Evolutionary conservation across 495 filamentous ascomycete genomes (phyloP), one percentile per base, ranked within the genome.

Genomic region (Cenococcum geophilum): DNA sequence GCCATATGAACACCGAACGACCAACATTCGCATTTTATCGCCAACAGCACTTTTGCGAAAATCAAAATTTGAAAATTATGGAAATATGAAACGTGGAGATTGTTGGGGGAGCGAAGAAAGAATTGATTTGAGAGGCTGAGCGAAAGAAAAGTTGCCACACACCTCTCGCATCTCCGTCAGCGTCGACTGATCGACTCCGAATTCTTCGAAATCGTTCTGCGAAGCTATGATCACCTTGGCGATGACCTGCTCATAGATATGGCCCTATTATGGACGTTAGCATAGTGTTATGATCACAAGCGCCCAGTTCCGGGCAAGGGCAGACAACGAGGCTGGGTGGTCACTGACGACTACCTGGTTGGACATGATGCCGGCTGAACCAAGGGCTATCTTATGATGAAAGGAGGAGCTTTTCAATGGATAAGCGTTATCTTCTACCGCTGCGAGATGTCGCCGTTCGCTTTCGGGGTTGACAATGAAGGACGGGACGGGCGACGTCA

Each of bases 201-300:
- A 88, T 73, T 97, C 93, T 74, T 99, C 95, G 75, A 99, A 97
- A 73, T 96, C 92, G 69, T 92, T 86, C 73, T 89, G 82, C 69
- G 91, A 96, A 57, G 83, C 82, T 61, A 88, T 83, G 71, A 95
- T 86, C 61, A 97, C 91, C 73, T 93, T 92, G 60, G 89, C 78
- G 75, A 99, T 97, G 78, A 97, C 88, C 72, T 85, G 81, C 72
- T 86, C 79, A 78, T 96, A 99, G 63, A 97, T 85, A 61, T 73
- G 70, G 70, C 95, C 93, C 87, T 68, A 50, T 40, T 1, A 54
- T 53, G n/a, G 62, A 58, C 45, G 66, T 68, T 20, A 68, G 66
- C 58, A 52, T 42, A 32, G 45, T 25, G 40, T 54, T 20, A 34
- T 42, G 35, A 42, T 59, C 56, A 59, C 55, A 16, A 8, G 18